Evolutionary conservation across 768 basidiomycete genomes (phyloP).

Genomic region (Lactarius hengduanensis): DNA sequence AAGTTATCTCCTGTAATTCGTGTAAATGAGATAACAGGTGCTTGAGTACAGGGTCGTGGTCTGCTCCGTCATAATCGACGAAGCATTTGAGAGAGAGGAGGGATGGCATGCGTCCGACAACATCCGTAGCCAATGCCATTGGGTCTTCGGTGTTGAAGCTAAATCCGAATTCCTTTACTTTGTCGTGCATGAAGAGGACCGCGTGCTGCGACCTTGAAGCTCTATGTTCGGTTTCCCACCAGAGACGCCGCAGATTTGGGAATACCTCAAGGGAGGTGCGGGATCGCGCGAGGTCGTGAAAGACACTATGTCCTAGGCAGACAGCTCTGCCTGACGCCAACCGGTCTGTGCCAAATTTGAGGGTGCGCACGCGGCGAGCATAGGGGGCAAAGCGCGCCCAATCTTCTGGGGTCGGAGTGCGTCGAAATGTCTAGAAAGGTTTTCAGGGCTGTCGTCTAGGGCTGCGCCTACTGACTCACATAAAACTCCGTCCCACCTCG

Average conservation of each 20-base stretch:
- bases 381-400: conserved; percentile 27
- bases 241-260: conserved; percentile 25
- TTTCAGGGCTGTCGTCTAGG: neutral
- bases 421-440: conserved; percentile 15
- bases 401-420: conserved; percentile 24
- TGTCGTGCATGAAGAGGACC: conserved; percentile 29
- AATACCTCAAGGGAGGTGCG: conserved; percentile 27
- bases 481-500: neutral
- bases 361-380: conserved; percentile 28
- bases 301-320: conserved; percentile 16
- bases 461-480: conserved; percentile 6
- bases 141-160: neutral
- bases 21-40: conserved; percentile 16
- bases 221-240: conserved; percentile 9
- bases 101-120: conserved; percentile 27
- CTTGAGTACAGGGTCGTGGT: conserved; percentile 1
- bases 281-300: conserved; percentile 26
- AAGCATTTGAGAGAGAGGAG: conserved; percentile 16
- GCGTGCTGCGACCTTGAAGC: neutral
- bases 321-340: neutral
- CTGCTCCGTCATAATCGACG: neutral
- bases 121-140: conserved; percentile 4
- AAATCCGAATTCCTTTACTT: conserved; percentile 23
- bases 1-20: conserved; percentile 15
- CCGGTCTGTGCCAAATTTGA: conserved; percentile 6